These are phyloP conservation scores for Cyclaneusma minus DNA, from an alignment of 2,329 filamentous ascomycete genomes.

Conservation along the genomic window DNA sequence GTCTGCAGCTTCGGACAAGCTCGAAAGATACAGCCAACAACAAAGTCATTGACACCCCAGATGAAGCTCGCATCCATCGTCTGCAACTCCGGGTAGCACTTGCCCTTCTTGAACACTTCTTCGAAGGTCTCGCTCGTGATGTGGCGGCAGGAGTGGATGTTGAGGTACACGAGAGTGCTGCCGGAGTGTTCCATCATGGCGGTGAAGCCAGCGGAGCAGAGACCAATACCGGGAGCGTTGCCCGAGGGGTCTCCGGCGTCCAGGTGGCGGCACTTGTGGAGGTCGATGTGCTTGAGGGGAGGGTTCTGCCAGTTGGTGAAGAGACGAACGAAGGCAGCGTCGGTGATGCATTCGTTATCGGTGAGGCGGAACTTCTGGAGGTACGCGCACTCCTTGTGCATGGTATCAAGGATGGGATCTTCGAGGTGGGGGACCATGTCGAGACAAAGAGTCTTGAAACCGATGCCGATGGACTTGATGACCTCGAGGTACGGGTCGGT, in stretches of 20 bases:
- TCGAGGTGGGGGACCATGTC: slow-evolving; percentile 51
- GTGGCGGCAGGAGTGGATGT: slow-evolving; percentile 74
- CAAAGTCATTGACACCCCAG: slow-evolving; percentile 47
- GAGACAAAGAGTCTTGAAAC: slow-evolving; percentile 65
- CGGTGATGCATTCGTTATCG: slow-evolving; percentile 60
- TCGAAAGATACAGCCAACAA: slow-evolving; percentile 48
- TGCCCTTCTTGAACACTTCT: slow-evolving; percentile 48
- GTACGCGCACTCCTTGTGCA: slow-evolving; percentile 52
- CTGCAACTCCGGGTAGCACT: slow-evolving; percentile 49
- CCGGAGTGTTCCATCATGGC: slow-evolving; percentile 80
- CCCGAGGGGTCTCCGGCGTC: slow-evolving; percentile 55
- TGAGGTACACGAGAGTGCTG: slow-evolving; percentile 44
- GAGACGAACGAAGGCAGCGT: slow-evolving; percentile 54
- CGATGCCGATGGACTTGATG: slow-evolving; percentile 43
- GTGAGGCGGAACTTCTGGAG: slow-evolving; percentile 70
- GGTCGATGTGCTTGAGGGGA: slow-evolving; percentile 52
- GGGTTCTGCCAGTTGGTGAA: slow-evolving; percentile 67
- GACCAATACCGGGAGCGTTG: slow-evolving; percentile 49
- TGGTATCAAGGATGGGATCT: slow-evolving; percentile 51
- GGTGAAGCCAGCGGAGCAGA: slow-evolving; percentile 61
- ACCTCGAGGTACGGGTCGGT: slow-evolving; percentile 43
- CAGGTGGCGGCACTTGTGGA: slow-evolving; percentile 63
- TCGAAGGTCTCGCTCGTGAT: slow-evolving; percentile 60
- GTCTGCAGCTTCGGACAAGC: slow-evolving; percentile 43
- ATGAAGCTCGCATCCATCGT: slow-evolving; percentile 70